Base-by-base conservation (phyloP, 441 rosid species). In the Aleurites moluccanus region DNA sequence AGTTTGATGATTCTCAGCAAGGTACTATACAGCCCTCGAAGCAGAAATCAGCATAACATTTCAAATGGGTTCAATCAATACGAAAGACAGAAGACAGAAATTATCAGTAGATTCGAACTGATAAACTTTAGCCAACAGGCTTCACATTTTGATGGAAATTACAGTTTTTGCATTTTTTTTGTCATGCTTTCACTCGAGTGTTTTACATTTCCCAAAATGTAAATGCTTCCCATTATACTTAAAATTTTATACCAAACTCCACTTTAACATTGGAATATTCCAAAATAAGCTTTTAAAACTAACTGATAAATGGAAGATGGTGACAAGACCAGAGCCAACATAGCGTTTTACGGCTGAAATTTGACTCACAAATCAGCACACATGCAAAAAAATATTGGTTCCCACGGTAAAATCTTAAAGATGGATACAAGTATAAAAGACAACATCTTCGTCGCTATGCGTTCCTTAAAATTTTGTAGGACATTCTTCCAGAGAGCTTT, bases 1-100 rank as follows among this genome's bases (percentile, higher is more conserved):
- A 75, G 83, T 52, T 30, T 80, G 28, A 68, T 40, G 52, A 80
- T 85, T 47, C 69, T 85, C 56, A 75, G 75, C 3, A 81, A 53
- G 40, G 85, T 83, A 50, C 73, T 79, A 2, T 64, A 73, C 73
- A 76, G 80, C 78, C 45, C 50, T 2, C 64, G 75, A 20, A 73
- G 61, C 28, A 33, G 21, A 59, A 82, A 79, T 25, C 70, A 25
- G 21, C 69, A 44, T 1, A 68, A 65, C 56, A 64, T 73, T 15
- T 63, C 78, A 61, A 67, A 70, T 35, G 73, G 63, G 6, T 35
- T 78, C 23, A 64, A n/a, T 33, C 67, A 55, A 42, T 80, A 74
- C 40, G 83, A 75, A 61, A 45, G 21, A 61, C 73, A 11, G 69
- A 78, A 81, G 73, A 50, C 3, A 50, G 78, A 73, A 40, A 61